Percentiles rank a stretch among this genome's conserved stretches.
phyloP scores from a whole-genome alignment of 2,329 filamentous ascomycete genomes.

The Lecanicillium sp. region DNA sequence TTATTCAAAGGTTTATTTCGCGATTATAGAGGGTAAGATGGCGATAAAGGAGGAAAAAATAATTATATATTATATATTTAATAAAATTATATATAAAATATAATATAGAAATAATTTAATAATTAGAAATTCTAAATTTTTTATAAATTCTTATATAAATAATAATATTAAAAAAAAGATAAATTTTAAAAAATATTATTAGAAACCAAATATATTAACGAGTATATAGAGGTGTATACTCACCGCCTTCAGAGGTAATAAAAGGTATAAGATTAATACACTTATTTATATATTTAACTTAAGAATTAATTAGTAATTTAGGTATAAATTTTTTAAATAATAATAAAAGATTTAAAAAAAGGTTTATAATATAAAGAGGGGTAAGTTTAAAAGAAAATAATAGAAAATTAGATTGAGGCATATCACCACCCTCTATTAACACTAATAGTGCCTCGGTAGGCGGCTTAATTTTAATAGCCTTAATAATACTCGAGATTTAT shows the following conservation, averaged over 20 bases:
- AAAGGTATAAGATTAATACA: no score
- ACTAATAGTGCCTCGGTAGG: no score
- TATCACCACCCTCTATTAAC: no score
- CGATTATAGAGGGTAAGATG: constrained; percentile 1
- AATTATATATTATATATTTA: constrained; percentile 15
- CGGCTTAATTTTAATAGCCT: no score
- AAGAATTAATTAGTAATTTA: not conserved
- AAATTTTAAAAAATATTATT: constrained; percentile 11
- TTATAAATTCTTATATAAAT: constrained; percentile 15
- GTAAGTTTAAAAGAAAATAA: no score
- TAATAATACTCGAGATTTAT: no score
- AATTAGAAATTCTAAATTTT: constrained; percentile 8
- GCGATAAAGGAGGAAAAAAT: constrained; percentile 12
- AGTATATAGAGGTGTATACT: not conserved
- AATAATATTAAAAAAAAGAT: constrained; percentile 13
- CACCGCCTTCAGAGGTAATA: not conserved
- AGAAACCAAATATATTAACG: not conserved
- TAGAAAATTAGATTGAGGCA: no score
- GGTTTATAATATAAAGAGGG: not conserved
- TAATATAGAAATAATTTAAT: constrained; percentile 10
- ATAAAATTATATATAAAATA: not conserved
- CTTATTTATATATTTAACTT: not conserved
- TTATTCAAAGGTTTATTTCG: not conserved
- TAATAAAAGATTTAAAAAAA: not conserved
- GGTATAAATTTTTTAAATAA: not conserved